Evolutionary conservation across 2,329 filamentous ascomycete species (phyloP), one percentile per base, ranked within the genome.

Genomic region (Trichoderma atrobrunneum): DNA sequence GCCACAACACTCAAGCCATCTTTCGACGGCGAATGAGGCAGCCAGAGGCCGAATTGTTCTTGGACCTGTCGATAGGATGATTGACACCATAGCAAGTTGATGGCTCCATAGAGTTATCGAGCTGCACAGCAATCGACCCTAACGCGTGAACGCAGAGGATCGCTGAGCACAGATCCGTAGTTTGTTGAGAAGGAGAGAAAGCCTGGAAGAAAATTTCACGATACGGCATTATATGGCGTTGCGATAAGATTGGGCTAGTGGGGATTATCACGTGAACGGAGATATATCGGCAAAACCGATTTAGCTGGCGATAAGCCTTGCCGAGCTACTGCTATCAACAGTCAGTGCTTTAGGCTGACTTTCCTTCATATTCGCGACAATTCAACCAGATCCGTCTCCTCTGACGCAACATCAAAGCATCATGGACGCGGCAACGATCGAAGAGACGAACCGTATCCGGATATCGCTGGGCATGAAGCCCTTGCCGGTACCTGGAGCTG

Each of bases 21-120:
- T 87, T 86, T 83, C 84, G 77, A 84, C 81, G 83, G 88, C 90
- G 90, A 93, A 86, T 89, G 88, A 87, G 88, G 89, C 87, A 86
- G 84, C 85, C 83, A 83, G 82, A 85, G 84, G 82, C 85, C 86
- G 84, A 83, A 85, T 96, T 88, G 79, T 82, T 97, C 91, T 97
- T 82, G 93, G 91, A 96, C 91, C 93, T 96, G 94, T 97, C 93
- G 92, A 94, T 93, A 90, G 92, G 92, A 95, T 86, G 84, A 93
- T 92, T 90, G 88, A 92, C 91, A 94, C 89, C 92, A 94, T 90
- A 83, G 79, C 80, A 83, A 81, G 81, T 82, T 83, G 88, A 90
- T 93, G 92, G 90, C 91, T 94, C 92, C 92, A 91, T 93, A 82
- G 80, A 80, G 85, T 88, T 90, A 93, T 93, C 92, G 93, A 95